These are phyloP conservation scores for Cystobasidium ongulense DNA, from an alignment of 768 basidiomycete genomes.

Conservation along the genomic window DNA sequence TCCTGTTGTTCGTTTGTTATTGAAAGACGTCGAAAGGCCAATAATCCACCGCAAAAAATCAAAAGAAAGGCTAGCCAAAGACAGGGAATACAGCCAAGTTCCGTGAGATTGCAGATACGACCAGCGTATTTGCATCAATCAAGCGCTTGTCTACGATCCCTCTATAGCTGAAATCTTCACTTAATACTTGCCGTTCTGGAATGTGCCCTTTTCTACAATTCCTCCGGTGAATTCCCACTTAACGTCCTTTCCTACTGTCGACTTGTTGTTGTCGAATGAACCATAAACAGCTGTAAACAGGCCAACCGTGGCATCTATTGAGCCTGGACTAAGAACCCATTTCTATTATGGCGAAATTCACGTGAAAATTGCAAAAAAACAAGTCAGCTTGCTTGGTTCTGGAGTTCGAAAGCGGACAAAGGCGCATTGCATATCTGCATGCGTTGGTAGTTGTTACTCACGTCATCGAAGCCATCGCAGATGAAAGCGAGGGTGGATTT, in stretches of 20 bases:
- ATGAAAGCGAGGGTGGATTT: constrained; percentile 27
- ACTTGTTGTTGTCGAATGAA: constrained; percentile 32
- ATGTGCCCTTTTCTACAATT: neutral
- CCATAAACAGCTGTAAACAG: constrained; percentile 31
- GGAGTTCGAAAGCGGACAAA: neutral
- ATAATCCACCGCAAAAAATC: too few relatives aligned
- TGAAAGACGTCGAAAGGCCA: too few relatives aligned
- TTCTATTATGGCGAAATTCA: neutral
- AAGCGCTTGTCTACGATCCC: too few relatives aligned
- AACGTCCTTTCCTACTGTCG: constrained; percentile 1
- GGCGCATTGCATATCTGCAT: neutral
- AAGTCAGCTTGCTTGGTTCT: too few relatives aligned
- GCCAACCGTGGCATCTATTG: constrained; percentile 27
- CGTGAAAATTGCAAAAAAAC: neutral
- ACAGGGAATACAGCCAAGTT: too few relatives aligned
- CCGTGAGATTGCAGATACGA: too few relatives aligned
- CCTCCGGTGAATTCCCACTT: neutral
- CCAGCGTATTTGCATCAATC: too few relatives aligned
- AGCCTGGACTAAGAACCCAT: neutral
- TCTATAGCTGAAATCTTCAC: too few relatives aligned
- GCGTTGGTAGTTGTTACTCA: neutral
- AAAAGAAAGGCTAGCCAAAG: too few relatives aligned
- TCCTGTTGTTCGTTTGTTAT: too few relatives aligned
- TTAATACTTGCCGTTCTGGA: neutral
- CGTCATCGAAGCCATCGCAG: constrained; percentile 38